Evolutionary conservation across 345 rosid genomes (phyloP).

Genomic region (Durio zibethinus): DNA sequence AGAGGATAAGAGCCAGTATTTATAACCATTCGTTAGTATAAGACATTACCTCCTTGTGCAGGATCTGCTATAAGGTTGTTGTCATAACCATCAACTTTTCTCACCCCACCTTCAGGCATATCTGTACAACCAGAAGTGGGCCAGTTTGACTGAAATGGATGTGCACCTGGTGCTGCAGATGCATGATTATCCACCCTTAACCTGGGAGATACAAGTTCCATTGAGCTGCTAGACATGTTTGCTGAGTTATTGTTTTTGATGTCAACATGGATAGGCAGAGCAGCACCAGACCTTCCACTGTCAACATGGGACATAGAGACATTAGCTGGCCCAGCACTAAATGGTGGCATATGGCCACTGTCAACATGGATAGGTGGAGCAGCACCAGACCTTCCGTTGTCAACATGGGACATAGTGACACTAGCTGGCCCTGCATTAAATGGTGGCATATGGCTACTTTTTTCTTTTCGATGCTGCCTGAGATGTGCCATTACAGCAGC

Average conservation of each 20-base stretch:
- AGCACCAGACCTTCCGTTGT: conserved; percentile 50
- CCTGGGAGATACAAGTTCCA: conserved; percentile 68
- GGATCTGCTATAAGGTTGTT: conserved; percentile 27
- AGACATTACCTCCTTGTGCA: conserved; percentile 49
- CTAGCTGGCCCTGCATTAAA: conserved; percentile 40
- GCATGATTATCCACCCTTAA: conserved; percentile 47
- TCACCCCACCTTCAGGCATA: conserved; percentile 33
- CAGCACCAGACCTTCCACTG: conserved; percentile 46
- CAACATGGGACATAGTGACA: conserved; percentile 54
- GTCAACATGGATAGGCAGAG: conserved; percentile 34
- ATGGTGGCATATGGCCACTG: conserved; percentile 30
- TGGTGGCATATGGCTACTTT: conserved; percentile 40
- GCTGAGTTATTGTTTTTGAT: conserved; percentile 36
- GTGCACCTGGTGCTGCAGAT: conserved; percentile 39
- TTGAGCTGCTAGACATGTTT: conserved; percentile 50
- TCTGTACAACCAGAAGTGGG: conserved; percentile 38
- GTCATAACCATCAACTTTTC: conserved; percentile 29
- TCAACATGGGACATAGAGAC: conserved; percentile 56
- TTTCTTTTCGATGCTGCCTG: conserved; percentile 63
- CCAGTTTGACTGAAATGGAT: conserved; percentile 55
- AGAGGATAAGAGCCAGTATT: neutral
- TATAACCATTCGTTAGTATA: neutral
- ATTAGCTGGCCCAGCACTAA: conserved; percentile 42
- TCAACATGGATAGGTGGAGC: conserved; percentile 35
- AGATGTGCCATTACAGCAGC: conserved; percentile 80